phyloP scores from a whole-genome alignment of 768 basidiomycete species.

The Amanita pallidorosea region DNA sequence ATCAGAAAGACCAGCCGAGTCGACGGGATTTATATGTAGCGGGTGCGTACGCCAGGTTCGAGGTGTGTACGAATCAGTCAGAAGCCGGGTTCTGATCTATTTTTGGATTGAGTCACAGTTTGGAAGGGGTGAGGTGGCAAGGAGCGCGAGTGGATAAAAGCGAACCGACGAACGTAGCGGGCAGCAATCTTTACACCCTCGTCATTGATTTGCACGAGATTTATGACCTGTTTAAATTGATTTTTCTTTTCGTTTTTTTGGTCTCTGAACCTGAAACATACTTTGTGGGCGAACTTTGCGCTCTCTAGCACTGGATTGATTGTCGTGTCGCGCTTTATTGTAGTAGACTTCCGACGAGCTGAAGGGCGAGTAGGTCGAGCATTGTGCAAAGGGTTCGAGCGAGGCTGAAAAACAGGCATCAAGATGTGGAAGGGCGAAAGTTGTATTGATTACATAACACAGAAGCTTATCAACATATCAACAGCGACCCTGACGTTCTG shows the following conservation, averaged over 20 bases:
- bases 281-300: constrained; percentile 48
- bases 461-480: too few species aligned
- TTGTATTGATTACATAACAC: background rate
- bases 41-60: constrained; percentile 73
- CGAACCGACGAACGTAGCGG: constrained; percentile 38
- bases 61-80: constrained; percentile 60
- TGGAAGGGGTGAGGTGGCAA: background rate
- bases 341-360: constrained; percentile 3
- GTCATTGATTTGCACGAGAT: constrained; percentile 48
- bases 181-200: constrained; percentile 56
- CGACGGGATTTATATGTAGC: constrained; percentile 63
- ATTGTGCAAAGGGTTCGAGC: background rate
- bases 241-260: background rate
- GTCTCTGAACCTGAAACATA: constrained; percentile 14
- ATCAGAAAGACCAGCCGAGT: constrained; percentile 43
- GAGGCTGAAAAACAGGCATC: background rate
- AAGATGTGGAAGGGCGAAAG: background rate
- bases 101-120: constrained; percentile 3
- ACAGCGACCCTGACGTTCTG: too few species aligned
- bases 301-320: constrained; percentile 51
- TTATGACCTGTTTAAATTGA: constrained; percentile 33
- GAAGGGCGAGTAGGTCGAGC: background rate
- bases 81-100: constrained; percentile 54
- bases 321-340: constrained; percentile 13
- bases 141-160: background rate